A percentile compares a stretch with the other conserved stretches of the same genome.
These are phyloP conservation scores for Ophiostoma perfectum DNA, from an alignment of 2,329 filamentous ascomycete species.

Conservation along the genomic window DNA sequence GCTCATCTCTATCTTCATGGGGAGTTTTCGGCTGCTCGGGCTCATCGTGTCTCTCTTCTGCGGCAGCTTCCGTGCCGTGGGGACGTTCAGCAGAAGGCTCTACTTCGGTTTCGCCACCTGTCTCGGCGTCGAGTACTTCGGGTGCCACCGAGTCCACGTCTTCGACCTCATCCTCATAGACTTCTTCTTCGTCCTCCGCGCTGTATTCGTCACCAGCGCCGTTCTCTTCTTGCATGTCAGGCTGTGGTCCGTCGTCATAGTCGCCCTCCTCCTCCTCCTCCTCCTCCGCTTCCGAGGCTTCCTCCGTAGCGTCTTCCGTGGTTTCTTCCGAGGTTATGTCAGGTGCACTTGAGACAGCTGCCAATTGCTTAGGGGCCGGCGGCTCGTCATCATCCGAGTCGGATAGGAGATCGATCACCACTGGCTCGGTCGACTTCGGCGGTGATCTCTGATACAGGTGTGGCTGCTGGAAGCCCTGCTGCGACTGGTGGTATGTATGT, in stretches of 20 bases:
- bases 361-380: not conserved
- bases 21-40: not conserved
- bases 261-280: slow-evolving; percentile 18
- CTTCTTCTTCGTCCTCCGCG: slow-evolving; percentile 2
- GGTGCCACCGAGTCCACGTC: not conserved
- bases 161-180: slow-evolving; percentile 3
- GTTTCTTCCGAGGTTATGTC: not conserved
- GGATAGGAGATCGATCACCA: slow-evolving; percentile 45
- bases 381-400: slow-evolving; percentile 39
- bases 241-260: slow-evolving; percentile 13
- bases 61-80: slow-evolving; percentile 9
- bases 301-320: slow-evolving; percentile 10
- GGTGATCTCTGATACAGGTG: slow-evolving; percentile 12
- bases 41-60: not conserved
- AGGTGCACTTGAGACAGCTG: not conserved
- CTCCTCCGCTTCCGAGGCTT: slow-evolving; percentile 4
- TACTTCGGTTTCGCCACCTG: slow-evolving; percentile 15
- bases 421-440: slow-evolving; percentile 29
- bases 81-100: slow-evolving; percentile 11
- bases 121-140: not conserved
- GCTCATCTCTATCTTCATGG: not conserved
- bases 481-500: slow-evolving; percentile 1
- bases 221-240: slow-evolving; percentile 5
- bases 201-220: slow-evolving; percentile 12
- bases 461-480: not conserved